Conservation (phyloP, 2,329 filamentous ascomycete genomes). For the Exophiala viscosa region DNA sequence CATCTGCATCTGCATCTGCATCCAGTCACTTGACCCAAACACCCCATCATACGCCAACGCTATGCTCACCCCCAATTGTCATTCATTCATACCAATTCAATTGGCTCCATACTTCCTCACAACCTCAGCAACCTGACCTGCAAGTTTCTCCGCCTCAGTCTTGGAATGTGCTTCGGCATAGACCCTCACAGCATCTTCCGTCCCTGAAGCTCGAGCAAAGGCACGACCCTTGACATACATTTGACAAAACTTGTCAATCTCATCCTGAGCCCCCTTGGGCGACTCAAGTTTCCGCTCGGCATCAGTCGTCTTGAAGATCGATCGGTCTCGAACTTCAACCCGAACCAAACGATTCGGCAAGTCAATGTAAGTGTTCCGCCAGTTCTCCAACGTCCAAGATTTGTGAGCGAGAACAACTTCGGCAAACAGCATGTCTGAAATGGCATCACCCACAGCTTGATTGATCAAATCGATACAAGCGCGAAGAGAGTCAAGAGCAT, state of each 20-base stretch:
- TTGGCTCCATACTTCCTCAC: constrained; percentile 56
- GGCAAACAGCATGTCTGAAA: constrained; percentile 93
- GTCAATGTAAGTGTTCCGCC: constrained; percentile 89
- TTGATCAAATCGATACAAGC: constrained; percentile 91
- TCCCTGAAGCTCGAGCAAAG: constrained; percentile 90
- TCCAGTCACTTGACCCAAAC: no score
- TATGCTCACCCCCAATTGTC: no score
- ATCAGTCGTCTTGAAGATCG: constrained; percentile 84
- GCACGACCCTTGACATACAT: constrained; percentile 87
- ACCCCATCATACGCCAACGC: no score
- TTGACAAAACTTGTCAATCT: constrained; percentile 81
- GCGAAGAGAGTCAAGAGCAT: constrained; percentile 77
- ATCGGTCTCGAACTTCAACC: constrained; percentile 83
- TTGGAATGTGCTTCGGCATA: constrained; percentile 91
- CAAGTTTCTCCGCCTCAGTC: constrained; percentile 85
- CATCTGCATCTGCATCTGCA: neutral
- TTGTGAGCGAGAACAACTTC: constrained; percentile 97
- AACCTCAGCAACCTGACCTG: constrained; percentile 73
- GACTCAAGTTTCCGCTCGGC: constrained; percentile 83
- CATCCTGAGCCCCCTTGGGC: constrained; percentile 72
- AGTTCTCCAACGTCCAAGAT: constrained; percentile 82
- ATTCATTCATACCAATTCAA: neutral
- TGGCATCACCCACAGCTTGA: constrained; percentile 92
- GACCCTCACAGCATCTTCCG: constrained; percentile 91
- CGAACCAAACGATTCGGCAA: constrained; percentile 93